These are phyloP conservation scores for Patellifolia procumbens DNA, from an alignment of 179 eudicot genomes.

Conservation along the genomic window DNA sequence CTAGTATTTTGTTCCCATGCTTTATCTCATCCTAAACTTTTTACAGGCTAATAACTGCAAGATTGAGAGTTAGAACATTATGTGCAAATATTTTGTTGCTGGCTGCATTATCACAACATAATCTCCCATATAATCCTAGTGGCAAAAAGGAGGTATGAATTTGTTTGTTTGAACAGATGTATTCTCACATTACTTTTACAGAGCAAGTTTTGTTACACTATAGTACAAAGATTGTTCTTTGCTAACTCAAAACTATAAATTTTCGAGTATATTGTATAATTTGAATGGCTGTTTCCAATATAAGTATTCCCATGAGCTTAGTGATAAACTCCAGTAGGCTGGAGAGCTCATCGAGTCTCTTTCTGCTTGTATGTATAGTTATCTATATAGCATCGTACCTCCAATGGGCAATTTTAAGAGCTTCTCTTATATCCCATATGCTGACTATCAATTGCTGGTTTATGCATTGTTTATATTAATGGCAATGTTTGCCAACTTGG, in stretches of 20 bases:
- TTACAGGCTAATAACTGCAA: constrained; percentile 44
- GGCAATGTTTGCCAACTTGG: background rate
- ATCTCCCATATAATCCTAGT: constrained; percentile 42
- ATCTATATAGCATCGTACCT: background rate
- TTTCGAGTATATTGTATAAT: background rate
- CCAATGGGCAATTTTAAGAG: background rate
- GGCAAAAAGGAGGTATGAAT: constrained; percentile 40
- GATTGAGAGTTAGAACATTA: constrained; percentile 41
- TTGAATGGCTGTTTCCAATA: background rate
- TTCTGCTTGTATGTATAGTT: background rate
- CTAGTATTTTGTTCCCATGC: background rate
- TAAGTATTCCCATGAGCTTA: background rate
- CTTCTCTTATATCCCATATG: background rate
- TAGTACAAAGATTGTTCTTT: background rate
- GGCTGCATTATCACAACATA: constrained; percentile 50
- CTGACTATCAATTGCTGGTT: too few relatives aligned
- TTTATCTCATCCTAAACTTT: constrained; percentile 12
- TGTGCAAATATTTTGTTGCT: constrained; percentile 43
- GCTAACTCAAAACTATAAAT: background rate
- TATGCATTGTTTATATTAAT: background rate
- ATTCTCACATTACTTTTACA: background rate
- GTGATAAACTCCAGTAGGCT: background rate
- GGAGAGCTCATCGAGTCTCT: background rate
- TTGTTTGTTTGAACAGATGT: background rate
- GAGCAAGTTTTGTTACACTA: background rate